Conservation (phyloP, 2,329 filamentous ascomycete species). For the Penicillium sumatraense region DNA sequence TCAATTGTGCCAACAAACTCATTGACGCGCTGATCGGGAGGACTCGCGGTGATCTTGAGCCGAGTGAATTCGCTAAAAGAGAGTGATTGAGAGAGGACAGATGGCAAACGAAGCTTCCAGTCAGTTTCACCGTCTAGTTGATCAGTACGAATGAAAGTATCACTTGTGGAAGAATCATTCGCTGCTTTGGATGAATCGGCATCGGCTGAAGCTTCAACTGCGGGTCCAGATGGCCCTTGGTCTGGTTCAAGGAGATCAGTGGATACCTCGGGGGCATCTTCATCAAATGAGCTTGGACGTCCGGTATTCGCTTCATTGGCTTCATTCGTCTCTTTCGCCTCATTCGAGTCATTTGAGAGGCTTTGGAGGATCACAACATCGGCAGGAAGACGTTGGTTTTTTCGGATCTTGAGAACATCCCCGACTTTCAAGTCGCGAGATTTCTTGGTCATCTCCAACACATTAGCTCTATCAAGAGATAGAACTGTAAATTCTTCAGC, state of each 20-base stretch:
- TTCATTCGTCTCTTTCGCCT: too few relatives aligned
- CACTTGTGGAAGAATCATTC: constrained; percentile 59
- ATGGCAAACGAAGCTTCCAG: constrained; percentile 93
- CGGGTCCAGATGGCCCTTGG: constrained; percentile 22
- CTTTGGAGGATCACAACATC: constrained; percentile 94
- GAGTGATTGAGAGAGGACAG: constrained; percentile 81
- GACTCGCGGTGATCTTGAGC: constrained; percentile 76
- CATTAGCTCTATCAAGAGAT: constrained; percentile 62
- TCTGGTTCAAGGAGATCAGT: constrained; percentile 31
- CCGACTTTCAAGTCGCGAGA: constrained; percentile 90
- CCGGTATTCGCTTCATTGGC: constrained; percentile 54
- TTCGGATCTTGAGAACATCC: constrained; percentile 89
- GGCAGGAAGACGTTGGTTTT: constrained; percentile 90
- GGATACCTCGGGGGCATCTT: constrained; percentile 18
- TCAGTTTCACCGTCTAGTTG: constrained; percentile 98
- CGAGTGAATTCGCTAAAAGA: constrained; percentile 70
- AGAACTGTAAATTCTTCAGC: constrained; percentile 84
- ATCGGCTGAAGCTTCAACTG: constrained; percentile 11
- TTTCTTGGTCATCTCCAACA: constrained; percentile 74
- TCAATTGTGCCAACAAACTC: constrained; percentile 92
- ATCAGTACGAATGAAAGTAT: constrained; percentile 96
- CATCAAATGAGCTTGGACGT: constrained; percentile 24
- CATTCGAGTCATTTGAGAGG: constrained; percentile 61
- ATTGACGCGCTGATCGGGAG: constrained; percentile 92
- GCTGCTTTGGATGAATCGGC: constrained; percentile 19